Base-by-base conservation (phyloP, 2,329 filamentous ascomycete species). In the Ascochyta rabiei region DNA sequence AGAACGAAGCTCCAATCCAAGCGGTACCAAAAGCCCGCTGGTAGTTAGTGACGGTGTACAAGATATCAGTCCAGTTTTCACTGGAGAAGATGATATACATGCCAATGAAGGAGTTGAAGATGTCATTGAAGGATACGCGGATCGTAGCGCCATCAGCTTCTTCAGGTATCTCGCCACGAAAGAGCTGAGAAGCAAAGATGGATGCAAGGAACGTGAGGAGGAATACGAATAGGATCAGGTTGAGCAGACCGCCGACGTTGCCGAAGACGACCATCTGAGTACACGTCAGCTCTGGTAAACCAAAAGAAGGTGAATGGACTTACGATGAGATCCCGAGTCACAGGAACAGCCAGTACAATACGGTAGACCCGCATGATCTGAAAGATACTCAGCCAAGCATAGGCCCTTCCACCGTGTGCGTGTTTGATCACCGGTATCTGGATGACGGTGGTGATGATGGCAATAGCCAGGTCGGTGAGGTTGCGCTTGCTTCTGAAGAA, bases 11-110 rank as follows among this genome's bases (percentile, higher is more conserved):
- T 9, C 90, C 92, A 52, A 98, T 92, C 93, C 95, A 98, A 8
- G 90, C 85, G n/a, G 90, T 96, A 34, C 87, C 82, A 62, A 82
- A 85, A 6, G 71, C 67, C 9, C 82, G 82, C 9, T 90, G 87
- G 65, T 86, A 88, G 6, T 83, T 79, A 0, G 92, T 96, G 35
- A 93, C 86, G 54, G 84, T 86, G 77, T 96, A 99, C 52, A 99
- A 77, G 40, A 97, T 89, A 0, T 78, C 78, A 0, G 96, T 99
- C 95, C 95, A 99, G 69, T 96, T 91, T 72, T 99, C 95, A 67
- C 91, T 97, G 9, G 95, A 97, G 39, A 99, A 79, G 26, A 99
- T 86, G 76, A 97, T 91, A 72, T 99, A 99, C 92, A 99, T 98
- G 52, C 93, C 95, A 15, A 99, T 81, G 70, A 99, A 99, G 0